Evolutionary conservation across 495 filamentous ascomycete species (phyloP).

Genomic region (Lentithecium fluviatile): DNA sequence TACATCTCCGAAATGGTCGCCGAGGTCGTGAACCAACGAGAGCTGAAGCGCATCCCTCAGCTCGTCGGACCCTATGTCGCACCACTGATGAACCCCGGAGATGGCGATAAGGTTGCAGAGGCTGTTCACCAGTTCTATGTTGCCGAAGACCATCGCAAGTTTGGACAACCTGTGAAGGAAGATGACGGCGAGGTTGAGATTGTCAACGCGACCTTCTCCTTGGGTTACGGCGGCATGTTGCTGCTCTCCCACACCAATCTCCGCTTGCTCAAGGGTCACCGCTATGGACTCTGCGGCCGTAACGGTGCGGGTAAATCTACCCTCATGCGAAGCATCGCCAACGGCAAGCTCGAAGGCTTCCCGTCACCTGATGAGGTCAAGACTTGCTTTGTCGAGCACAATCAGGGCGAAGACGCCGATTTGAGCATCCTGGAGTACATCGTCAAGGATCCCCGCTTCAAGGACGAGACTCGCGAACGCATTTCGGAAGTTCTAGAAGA

Average conservation of each 20-base stretch:
- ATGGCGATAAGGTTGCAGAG: constrained; percentile 60
- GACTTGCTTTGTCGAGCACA: constrained; percentile 99
- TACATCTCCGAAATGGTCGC: constrained; percentile 85
- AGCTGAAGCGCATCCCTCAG: constrained; percentile 65
- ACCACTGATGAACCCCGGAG: constrained; percentile 59
- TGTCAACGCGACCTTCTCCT: constrained; percentile 96
- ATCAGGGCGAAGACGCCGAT: constrained; percentile 94
- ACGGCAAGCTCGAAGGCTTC: constrained; percentile 95
- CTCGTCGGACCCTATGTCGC: constrained; percentile 72
- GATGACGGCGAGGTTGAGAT: constrained; percentile 89
- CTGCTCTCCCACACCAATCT: constrained; percentile 95
- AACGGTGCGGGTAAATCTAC: constrained; percentile 99
- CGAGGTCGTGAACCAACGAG: constrained; percentile 83
- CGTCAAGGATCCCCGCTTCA: constrained; percentile 76
- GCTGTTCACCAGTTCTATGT: constrained; percentile 69
- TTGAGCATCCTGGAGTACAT: constrained; percentile 93
- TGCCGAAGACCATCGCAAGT: constrained; percentile 82
- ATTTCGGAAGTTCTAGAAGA: constrained; percentile 81
- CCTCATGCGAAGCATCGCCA: constrained; percentile 93
- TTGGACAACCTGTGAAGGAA: constrained; percentile 76
- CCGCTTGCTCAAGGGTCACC: constrained; percentile 88
- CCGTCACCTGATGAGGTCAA: constrained; percentile 84
- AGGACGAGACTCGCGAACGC: constrained; percentile 68
- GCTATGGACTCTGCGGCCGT: constrained; percentile 93
- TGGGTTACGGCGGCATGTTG: constrained; percentile 98